A percentile compares a stretch with the other conserved stretches of the same genome.
Evolutionary conservation across 495 filamentous ascomycete genomes (phyloP).

Genomic region (Lophiostoma macrostomum): DNA sequence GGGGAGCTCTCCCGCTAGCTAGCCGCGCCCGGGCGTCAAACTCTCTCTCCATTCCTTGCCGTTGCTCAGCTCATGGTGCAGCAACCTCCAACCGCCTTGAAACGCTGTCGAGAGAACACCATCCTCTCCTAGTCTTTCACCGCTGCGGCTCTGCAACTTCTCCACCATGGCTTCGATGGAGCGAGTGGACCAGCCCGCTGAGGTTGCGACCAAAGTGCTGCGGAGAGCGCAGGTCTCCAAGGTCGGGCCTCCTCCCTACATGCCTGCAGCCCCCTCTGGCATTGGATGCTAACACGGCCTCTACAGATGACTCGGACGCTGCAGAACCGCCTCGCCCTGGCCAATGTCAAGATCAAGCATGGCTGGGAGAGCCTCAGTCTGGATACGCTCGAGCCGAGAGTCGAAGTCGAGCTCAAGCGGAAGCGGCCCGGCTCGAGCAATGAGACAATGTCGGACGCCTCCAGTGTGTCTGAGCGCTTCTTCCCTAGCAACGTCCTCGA

Average conservation of each 20-base stretch:
- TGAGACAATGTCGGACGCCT: constrained; percentile 73
- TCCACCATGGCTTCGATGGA: constrained; percentile 37
- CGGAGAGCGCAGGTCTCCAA: constrained; percentile 78
- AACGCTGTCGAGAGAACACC: constrained; percentile 23
- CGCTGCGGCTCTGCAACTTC: constrained; percentile 1
- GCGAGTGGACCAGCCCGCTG: constrained; percentile 50
- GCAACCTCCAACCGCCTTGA: constrained; percentile 18
- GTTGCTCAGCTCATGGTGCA: constrained; percentile 27
- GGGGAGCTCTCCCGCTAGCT: constrained; percentile 14
- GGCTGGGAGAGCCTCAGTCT: constrained; percentile 78
- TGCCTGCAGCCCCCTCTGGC: constrained; percentile 12
- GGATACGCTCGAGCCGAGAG: constrained; percentile 67
- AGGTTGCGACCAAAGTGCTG: constrained; percentile 66
- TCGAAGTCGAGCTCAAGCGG: constrained; percentile 69
- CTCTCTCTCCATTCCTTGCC: constrained; percentile 25
- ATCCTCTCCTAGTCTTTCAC: constrained; percentile 13
- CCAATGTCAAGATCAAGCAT: constrained; percentile 93
- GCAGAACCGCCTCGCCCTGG: constrained; percentile 88
- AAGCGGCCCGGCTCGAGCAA: constrained; percentile 59
- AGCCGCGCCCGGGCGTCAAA: constrained; percentile 3
- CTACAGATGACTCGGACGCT: constrained; percentile 82
- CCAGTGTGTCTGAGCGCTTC: constrained; percentile 60
- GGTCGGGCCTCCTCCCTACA: constrained; percentile 53
- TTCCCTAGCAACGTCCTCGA: constrained; percentile 52
- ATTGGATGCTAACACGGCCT: constrained; percentile 26